Evolutionary conservation across 202 grass and related monocot species (phyloP), one percentile per base, ranked within the genome.

Genomic region (Digitaria exilis): DNA sequence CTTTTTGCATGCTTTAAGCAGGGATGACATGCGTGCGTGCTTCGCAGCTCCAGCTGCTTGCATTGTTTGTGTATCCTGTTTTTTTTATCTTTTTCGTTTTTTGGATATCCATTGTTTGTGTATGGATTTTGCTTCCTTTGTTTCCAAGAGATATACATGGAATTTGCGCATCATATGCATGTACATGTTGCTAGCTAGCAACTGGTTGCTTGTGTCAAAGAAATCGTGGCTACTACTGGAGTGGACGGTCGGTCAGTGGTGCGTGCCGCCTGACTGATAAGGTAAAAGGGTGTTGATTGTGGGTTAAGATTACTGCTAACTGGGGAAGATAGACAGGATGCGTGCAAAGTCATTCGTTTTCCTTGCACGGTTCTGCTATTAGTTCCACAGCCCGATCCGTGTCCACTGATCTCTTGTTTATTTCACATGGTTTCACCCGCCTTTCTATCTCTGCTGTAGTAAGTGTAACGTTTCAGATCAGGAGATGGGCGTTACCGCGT

Each of bases 1-100:
- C 21, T 39, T 81, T 70, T 31, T 49, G 76, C 52, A 80, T 82
- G 86, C 86, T 69, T 88, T 3, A 88, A 84, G 86, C 86, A 70
- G 67, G 72, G 59, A 31, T 31, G 39, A 43, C 37, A 57, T 57
- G 49, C 60, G 41, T 48, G 37, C 70, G 41, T 48, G 37, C 70
- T 29, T 28, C 9, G 57, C 69, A 46, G 52, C 32, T 42, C 21
- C 72, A 5, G 37, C 22, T 59, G 37, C 72, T 57, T 35, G 62
- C 52, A 39, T 39, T 7, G 37, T 6, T 24, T 41, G 73, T 46
- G 18, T 69, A 19, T 43, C 51, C 25, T 8, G 71, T 7, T 35
- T 41, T 41, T 5, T 4, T 29, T n/a, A n/a, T 48, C 3, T 18
- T 9, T 5, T 12, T 16, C n/a, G n/a, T n/a, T n/a, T n/a, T n/a